Conservation (phyloP, 2,329 filamentous ascomycete genomes). For the Calcarisporium arbuscula region DNA sequence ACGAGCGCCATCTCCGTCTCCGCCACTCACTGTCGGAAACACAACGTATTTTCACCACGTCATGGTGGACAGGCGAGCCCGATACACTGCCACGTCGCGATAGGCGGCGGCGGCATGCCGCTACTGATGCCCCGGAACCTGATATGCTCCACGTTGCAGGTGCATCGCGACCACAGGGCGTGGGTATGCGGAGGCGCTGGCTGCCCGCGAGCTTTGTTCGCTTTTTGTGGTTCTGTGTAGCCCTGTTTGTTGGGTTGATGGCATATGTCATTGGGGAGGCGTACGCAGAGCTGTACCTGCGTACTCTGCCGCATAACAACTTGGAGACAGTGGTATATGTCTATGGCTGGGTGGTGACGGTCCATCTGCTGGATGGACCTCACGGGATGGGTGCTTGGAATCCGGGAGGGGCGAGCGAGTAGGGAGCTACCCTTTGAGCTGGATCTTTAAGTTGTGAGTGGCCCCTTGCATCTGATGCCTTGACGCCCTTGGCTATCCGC, state of each 20-base stretch:
- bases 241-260: slow-evolving; percentile 54
- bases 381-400: slow-evolving; percentile 61
- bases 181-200: slow-evolving; percentile 46
- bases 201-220: slow-evolving; percentile 61
- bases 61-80: slow-evolving; percentile 58
- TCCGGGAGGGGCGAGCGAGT: slow-evolving; percentile 60
- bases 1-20: slow-evolving; percentile 56
- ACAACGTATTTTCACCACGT: slow-evolving; percentile 59
- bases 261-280: slow-evolving; percentile 64
- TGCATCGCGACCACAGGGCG: slow-evolving; percentile 20
- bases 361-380: slow-evolving; percentile 58
- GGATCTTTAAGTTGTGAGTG: slow-evolving; percentile 62
- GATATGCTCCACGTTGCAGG: slow-evolving; percentile 22
- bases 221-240: slow-evolving; percentile 64
- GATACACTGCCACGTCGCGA: slow-evolving; percentile 39
- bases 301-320: slow-evolving; percentile 59
- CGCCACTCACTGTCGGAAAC: slow-evolving; percentile 58
- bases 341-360: slow-evolving; percentile 63
- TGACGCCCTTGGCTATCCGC: not conserved
- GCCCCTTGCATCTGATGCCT: not conserved
- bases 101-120: slow-evolving; percentile 31
- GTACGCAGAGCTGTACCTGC: slow-evolving; percentile 62
- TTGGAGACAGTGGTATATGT: slow-evolving; percentile 64
- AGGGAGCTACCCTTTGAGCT: slow-evolving; percentile 63
- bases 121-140: slow-evolving; percentile 31